phyloP scores from a whole-genome alignment of 257 asterid species.

The Henckelia pumila region DNA sequence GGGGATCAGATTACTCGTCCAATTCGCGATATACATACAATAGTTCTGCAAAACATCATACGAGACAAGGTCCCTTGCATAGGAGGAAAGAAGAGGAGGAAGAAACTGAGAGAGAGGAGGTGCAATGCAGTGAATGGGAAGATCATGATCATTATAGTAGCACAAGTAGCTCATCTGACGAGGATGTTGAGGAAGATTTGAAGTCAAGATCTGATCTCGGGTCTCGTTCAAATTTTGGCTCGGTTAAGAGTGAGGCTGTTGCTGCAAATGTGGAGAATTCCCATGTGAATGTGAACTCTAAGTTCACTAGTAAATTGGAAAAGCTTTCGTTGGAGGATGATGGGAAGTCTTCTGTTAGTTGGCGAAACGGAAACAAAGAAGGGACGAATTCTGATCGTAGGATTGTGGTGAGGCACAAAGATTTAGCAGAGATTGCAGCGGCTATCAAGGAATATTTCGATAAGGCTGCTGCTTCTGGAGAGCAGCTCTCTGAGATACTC shows the following conservation, averaged over 20 bases:
- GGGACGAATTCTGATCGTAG: conserved; percentile 54
- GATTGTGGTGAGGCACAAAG: conserved; percentile 84
- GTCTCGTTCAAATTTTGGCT: conserved; percentile 46
- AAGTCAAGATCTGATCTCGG: conserved; percentile 67
- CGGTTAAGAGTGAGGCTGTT: conserved; percentile 41
- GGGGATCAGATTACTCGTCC: conserved; percentile 52
- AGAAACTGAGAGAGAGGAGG: conserved; percentile 87
- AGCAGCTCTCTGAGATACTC: conserved; percentile 85
- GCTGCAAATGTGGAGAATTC: conserved; percentile 22
- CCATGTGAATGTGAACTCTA: no score
- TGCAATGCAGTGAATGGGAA: conserved; percentile 96
- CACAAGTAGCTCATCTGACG: conserved; percentile 54
- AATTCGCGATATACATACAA: conserved; percentile 45
- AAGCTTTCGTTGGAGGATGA: conserved; percentile 53
- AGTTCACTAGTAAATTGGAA: conserved; percentile 49
- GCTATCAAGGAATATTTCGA: conserved; percentile 82
- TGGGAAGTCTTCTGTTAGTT: conserved; percentile 61
- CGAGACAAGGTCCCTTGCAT: conserved; percentile 29
- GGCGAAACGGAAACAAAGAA: conserved; percentile 57
- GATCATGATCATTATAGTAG: conserved; percentile 75
- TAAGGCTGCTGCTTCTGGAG: conserved; percentile 87
- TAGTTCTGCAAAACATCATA: conserved; percentile 24
- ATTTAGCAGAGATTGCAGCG: conserved; percentile 81
- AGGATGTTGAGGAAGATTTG: conserved; percentile 46
- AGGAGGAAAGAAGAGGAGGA: conserved; percentile 42